phyloP scores from a whole-genome alignment of 1,284 basidiomycete species.

The Pulchroboletus neoregius region DNA sequence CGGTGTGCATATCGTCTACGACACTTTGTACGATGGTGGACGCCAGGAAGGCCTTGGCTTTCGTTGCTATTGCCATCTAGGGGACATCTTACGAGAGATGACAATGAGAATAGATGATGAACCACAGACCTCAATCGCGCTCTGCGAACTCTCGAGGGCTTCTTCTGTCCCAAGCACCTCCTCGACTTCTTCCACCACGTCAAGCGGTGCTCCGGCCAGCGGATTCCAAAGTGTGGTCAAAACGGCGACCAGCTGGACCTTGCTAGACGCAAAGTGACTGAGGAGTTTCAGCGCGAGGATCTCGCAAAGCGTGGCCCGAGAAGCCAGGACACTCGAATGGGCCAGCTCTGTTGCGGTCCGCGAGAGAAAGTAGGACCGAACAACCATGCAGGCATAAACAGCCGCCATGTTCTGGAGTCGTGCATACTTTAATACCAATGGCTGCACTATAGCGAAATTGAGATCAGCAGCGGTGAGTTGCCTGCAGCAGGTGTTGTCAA shows the following conservation, averaged over 20 bases:
- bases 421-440: conserved; percentile 77
- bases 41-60: conserved; percentile 75
- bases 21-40: conserved; percentile 79
- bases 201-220: conserved; percentile 69
- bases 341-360: conserved; percentile 53
- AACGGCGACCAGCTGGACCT: conserved; percentile 68
- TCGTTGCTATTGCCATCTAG: conserved; percentile 82
- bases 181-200: conserved; percentile 62
- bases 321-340: conserved; percentile 64
- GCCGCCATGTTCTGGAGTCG: conserved; percentile 67
- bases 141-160: conserved; percentile 55
- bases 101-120: background rate
- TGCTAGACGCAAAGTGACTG: conserved; percentile 64
- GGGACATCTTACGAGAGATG: background rate
- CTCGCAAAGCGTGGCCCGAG: conserved; percentile 78
- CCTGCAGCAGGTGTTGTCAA: conserved; percentile 33
- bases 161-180: conserved; percentile 52
- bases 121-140: conserved; percentile 70
- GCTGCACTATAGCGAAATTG: conserved; percentile 79
- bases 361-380: conserved; percentile 53
- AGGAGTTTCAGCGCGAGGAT: conserved; percentile 85
- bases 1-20: conserved; percentile 78
- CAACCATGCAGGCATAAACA: conserved; percentile 72
- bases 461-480: conserved; percentile 80
- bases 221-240: conserved; percentile 80